Evolutionary conservation across 2,329 filamentous ascomycete species (phyloP), one percentile per base, ranked within the genome.

Genomic region (Diaporthe longicolla): DNA sequence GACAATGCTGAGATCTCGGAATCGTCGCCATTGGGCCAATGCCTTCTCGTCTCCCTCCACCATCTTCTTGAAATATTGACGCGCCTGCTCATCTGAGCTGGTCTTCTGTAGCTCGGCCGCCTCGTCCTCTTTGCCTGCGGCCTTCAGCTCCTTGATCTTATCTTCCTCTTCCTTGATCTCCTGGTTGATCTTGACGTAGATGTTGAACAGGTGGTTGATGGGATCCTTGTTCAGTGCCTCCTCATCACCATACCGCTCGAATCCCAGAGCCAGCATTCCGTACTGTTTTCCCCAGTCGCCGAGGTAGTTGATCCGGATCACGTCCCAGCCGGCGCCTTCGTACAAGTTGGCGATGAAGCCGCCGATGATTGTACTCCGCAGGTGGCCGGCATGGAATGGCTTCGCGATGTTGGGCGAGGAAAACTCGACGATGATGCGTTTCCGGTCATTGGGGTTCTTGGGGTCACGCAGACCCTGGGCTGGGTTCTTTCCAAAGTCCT

Each of bases 391-490:
- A 80, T 95, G 93, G 85, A 95, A 95, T 32, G 93, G 94, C 84
- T 96, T 96, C 59, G 94, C 94, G 74, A 97, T 95, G 82, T 97
- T 97, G 68, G 94, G 94, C 10, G 93, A 95, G 10, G 93, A 95
- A 83, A 96, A 97, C 80, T 97, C 94, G 78, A 97, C 89, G 69
- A 97, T 89, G 54, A 91, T 89, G 75, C 88, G 89, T 87, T 94
- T 94, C 78, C 86, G 86, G 76, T 89, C 91, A 74, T 88, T 86
- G 10, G 90, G 87, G 79, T 94, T 88, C 29, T 86, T 84, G 50
- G 89, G 87, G 79, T 95, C 91, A 77, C 87, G 88, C 86, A 91
- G 83, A 3, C 91, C 91, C 26, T 89, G 81, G 54, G 85, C 85
- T 73, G 85, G 85, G 84, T 94, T 93, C 81, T 87, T 88, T 75